These are phyloP conservation scores for Dittrichia graveolens DNA, from an alignment of 129 eudicot genomes.

Conservation along the genomic window DNA sequence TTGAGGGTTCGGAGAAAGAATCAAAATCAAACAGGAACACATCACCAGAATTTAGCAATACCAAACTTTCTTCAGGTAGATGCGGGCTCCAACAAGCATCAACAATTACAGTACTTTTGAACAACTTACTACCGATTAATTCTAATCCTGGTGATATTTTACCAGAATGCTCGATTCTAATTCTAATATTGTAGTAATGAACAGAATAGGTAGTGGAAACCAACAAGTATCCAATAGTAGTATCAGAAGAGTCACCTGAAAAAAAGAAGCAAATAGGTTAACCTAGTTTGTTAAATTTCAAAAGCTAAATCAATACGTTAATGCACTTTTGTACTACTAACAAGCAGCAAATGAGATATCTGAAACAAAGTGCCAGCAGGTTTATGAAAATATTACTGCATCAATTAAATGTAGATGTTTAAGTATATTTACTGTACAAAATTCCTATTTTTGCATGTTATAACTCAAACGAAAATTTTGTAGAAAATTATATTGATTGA, in stretches of 20 bases:
- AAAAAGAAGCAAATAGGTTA: slow-evolving; percentile 6
- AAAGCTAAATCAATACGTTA: slow-evolving; percentile 3
- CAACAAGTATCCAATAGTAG: slow-evolving; percentile 50
- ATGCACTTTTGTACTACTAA: background rate
- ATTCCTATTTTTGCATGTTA: too few species aligned
- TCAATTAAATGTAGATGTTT: too few species aligned
- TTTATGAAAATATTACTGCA: too few species aligned
- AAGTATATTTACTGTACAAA: too few species aligned
- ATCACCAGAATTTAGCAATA: slow-evolving; percentile 60
- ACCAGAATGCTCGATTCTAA: slow-evolving; percentile 22
- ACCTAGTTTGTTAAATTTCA: background rate
- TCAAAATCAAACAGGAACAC: slow-evolving; percentile 64
- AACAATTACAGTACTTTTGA: slow-evolving; percentile 39
- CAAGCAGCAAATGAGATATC: background rate
- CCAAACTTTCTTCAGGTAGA: slow-evolving; percentile 56
- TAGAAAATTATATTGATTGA: too few species aligned
- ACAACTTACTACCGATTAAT: slow-evolving; percentile 38
- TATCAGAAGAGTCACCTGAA: slow-evolving; percentile 33
- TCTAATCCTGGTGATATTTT: slow-evolving; percentile 31
- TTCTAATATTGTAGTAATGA: slow-evolving; percentile 46
- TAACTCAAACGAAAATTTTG: too few species aligned
- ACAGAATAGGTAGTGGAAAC: slow-evolving; percentile 40
- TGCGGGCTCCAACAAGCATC: slow-evolving; percentile 91
- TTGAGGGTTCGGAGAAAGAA: slow-evolving; percentile 9
- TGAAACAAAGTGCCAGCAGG: too few species aligned